Conservation (phyloP, 306 rosid genomes). For the Oemleria cerasiformis region DNA sequence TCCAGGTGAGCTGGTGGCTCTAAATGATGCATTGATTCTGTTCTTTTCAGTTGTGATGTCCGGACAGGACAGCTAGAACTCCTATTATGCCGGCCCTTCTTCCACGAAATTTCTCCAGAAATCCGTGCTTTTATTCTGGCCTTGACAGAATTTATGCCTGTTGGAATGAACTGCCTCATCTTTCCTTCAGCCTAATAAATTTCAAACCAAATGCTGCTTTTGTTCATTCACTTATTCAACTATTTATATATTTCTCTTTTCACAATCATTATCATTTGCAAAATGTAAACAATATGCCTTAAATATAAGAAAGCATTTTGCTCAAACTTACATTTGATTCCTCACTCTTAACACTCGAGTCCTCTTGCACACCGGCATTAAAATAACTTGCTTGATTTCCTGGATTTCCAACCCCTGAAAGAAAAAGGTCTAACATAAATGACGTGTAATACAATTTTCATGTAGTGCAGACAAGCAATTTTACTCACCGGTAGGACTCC, state of each 20-base stretch:
- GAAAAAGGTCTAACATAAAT: neutral
- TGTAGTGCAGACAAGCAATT: neutral
- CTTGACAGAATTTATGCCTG: conserved; percentile 39
- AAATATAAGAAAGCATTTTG: neutral
- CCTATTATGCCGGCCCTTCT: conserved; percentile 45
- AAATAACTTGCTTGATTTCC: conserved; percentile 16
- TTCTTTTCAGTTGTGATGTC: conserved; percentile 20
- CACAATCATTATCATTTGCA: too few relatives aligned
- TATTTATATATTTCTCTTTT: neutral
- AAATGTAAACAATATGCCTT: neutral
- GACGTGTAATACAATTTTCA: neutral
- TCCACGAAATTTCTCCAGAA: conserved; percentile 42
- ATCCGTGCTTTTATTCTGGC: conserved; percentile 47
- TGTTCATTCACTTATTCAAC: conserved; percentile 1
- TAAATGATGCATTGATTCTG: conserved; percentile 31
- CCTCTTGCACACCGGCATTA: conserved; percentile 7
- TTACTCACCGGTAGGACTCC: conserved; percentile 27
- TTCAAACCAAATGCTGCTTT: conserved; percentile 22
- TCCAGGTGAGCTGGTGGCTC: conserved; percentile 30
- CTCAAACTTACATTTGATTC: conserved; percentile 38
- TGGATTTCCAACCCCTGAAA: conserved; percentile 30
- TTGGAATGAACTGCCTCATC: conserved; percentile 18
- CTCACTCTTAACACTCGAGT: conserved; percentile 8
- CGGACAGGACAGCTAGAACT: conserved; percentile 51
- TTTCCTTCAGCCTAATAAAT: conserved; percentile 42